These are phyloP conservation scores for Globomyces pollinis-pini DNA, from an alignment of 192 early-diverging fungal genomes.

Conservation along the genomic window DNA sequence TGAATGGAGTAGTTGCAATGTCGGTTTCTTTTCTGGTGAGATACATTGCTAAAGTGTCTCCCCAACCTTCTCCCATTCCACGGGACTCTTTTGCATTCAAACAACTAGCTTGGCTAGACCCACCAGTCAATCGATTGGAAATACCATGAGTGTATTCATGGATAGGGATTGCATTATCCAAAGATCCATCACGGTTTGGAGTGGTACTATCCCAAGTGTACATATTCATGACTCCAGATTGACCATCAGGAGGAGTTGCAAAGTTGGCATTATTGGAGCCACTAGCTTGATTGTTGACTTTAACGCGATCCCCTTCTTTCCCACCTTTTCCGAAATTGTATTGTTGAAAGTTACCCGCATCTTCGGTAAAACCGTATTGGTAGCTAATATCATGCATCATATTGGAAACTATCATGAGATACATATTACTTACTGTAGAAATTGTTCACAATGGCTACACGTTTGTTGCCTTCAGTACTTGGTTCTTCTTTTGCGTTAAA, in stretches of 20 bases:
- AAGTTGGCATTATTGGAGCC: constrained; percentile 40
- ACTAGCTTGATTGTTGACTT: constrained; percentile 44
- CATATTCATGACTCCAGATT: constrained; percentile 43
- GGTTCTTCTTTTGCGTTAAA: constrained; percentile 5
- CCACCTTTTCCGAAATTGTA: constrained; percentile 27
- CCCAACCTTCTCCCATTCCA: constrained; percentile 13
- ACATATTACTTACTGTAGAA: too few species aligned
- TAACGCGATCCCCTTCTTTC: constrained; percentile 38
- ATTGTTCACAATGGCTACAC: constrained; percentile 22
- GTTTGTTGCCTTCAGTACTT: constrained; percentile 7
- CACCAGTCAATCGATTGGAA: constrained; percentile 54
- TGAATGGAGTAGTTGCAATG: neutral
- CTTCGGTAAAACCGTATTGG: constrained; percentile 27
- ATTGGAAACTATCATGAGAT: too few species aligned
- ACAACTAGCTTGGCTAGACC: constrained; percentile 46
- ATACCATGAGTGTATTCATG: constrained; percentile 60
- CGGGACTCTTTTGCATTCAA: constrained; percentile 17
- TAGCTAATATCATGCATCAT: constrained; percentile 20
- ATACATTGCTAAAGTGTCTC: neutral
- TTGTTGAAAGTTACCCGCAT: constrained; percentile 29
- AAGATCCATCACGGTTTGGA: constrained; percentile 49
- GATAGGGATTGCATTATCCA: constrained; percentile 52
- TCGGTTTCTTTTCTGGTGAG: neutral
- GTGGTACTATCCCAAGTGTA: constrained; percentile 36
- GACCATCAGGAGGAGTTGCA: constrained; percentile 31